Conservation (phyloP, 2,329 filamentous ascomycete species). For the Exutisphaerella laricina region DNA sequence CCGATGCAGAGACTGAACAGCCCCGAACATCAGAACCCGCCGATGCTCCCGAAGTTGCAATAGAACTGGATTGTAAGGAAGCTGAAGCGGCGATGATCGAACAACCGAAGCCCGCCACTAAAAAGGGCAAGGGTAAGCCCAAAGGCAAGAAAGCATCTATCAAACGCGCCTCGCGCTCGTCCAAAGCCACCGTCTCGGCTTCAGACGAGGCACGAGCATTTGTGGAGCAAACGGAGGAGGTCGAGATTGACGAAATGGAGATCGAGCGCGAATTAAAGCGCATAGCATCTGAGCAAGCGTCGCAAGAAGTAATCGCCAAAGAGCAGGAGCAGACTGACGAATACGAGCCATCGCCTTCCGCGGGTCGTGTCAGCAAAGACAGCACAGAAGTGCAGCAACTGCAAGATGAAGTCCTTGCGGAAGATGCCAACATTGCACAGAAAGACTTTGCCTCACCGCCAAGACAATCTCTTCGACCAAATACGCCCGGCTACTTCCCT, state of each 20-base stretch:
- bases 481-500: constrained; percentile 8
- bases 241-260: constrained; percentile 26
- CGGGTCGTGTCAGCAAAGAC: constrained; percentile 21
- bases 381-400: constrained; percentile 20
- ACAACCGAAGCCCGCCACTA: constrained; percentile 19
- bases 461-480: constrained; percentile 5
- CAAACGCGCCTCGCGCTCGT: constrained; percentile 19
- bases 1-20: constrained; percentile 6
- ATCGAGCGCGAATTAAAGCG: constrained; percentile 31
- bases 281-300: constrained; percentile 27
- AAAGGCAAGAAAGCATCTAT: constrained; percentile 28
- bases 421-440: constrained; percentile 9
- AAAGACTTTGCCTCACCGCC: constrained; percentile 6
- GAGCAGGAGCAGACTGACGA: constrained; percentile 33
- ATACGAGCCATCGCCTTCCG: constrained; percentile 33
- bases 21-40: constrained; percentile 1
- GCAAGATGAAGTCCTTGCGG: constrained; percentile 19
- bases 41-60: constrained; percentile 7
- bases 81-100: constrained; percentile 9
- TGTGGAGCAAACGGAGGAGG: constrained; percentile 13
- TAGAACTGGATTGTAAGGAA: constrained; percentile 10
- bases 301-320: constrained; percentile 17
- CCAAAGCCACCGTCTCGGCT: constrained; percentile 20
- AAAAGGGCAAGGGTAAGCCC: constrained; percentile 27
- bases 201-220: constrained; percentile 18